Evolutionary conservation across 768 basidiomycete genomes (phyloP).

Genomic region (Mycena venus): DNA sequence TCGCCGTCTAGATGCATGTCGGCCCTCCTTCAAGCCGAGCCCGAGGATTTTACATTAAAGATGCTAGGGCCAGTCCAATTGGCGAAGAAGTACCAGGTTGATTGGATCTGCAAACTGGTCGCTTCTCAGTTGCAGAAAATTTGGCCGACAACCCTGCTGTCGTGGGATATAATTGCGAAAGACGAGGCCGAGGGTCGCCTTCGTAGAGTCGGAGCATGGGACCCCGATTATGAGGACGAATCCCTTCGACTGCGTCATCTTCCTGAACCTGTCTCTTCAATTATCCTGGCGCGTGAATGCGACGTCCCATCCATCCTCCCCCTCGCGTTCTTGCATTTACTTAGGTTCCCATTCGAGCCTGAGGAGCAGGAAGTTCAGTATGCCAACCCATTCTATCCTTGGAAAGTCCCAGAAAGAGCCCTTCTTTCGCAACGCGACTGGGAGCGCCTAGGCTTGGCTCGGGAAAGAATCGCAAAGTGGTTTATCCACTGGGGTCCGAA

Average conservation of each 20-base stretch:
- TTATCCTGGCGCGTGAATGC: conserved; percentile 9
- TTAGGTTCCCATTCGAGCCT: background rate
- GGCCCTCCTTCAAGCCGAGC: background rate
- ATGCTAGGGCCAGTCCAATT: background rate
- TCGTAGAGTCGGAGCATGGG: background rate
- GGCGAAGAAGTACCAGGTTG: conserved; percentile 19
- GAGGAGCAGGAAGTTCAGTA: background rate
- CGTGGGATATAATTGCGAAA: background rate
- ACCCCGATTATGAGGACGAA: background rate
- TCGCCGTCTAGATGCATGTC: background rate
- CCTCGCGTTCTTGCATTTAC: conserved; percentile 1
- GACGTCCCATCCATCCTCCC: background rate
- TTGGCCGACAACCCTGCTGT: background rate
- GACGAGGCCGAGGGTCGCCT: background rate
- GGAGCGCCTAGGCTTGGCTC: background rate
- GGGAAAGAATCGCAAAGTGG: conserved; percentile 9
- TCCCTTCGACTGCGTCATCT: background rate
- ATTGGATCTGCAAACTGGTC: conserved; percentile 18
- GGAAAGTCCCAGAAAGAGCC: background rate
- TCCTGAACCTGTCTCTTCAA: conserved; percentile 12
- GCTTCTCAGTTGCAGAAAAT: background rate
- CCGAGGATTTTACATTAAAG: background rate
- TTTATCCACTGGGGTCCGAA: background rate
- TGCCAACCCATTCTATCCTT: background rate
- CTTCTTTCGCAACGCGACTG: background rate